A percentile compares a stretch with the other conserved stretches of the same genome.
Conservation (phyloP, 2,329 filamentous ascomycete species). For the Cytospora schulzeri region DNA sequence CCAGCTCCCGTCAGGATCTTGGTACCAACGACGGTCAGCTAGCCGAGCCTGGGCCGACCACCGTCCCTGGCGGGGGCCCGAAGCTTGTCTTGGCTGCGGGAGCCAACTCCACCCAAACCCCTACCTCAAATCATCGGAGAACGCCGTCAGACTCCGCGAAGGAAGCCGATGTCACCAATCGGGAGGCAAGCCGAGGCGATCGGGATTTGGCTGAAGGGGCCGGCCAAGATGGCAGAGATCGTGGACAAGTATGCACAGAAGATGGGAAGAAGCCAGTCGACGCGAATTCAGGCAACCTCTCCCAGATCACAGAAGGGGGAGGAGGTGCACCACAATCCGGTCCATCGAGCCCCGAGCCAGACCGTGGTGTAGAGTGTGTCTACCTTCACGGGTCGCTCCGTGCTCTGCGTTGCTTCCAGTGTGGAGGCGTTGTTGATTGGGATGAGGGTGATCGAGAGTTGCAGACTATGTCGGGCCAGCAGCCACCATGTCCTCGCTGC, state of each 20-base stretch:
- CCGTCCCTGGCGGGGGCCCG: not conserved
- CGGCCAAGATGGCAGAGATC: not conserved
- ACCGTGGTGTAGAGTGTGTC: constrained; percentile 64
- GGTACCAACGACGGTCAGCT: not conserved
- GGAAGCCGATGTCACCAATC: not conserved
- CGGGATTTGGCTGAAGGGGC: not conserved
- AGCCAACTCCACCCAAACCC: not conserved
- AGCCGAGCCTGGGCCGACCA: not conserved
- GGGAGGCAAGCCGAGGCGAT: not conserved
- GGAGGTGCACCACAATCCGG: constrained; percentile 6
- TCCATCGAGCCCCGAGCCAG: constrained; percentile 31
- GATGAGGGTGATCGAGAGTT: constrained; percentile 57
- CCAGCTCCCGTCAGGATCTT: not conserved
- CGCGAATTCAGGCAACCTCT: not conserved
- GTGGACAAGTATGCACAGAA: not conserved
- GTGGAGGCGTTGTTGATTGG: constrained; percentile 60
- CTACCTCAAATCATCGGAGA: not conserved
- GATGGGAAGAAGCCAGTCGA: not conserved
- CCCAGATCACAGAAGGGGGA: constrained; percentile 2
- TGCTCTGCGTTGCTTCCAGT: constrained; percentile 64
- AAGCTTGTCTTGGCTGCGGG: not conserved
- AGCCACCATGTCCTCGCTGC: constrained; percentile 69
- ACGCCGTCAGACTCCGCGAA: not conserved
- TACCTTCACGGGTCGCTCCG: constrained; percentile 72
- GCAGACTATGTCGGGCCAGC: constrained; percentile 63